Evolutionary conservation across 2,329 filamentous ascomycete genomes (phyloP).

Genomic region (Neodidymelliopsis sp.): DNA sequence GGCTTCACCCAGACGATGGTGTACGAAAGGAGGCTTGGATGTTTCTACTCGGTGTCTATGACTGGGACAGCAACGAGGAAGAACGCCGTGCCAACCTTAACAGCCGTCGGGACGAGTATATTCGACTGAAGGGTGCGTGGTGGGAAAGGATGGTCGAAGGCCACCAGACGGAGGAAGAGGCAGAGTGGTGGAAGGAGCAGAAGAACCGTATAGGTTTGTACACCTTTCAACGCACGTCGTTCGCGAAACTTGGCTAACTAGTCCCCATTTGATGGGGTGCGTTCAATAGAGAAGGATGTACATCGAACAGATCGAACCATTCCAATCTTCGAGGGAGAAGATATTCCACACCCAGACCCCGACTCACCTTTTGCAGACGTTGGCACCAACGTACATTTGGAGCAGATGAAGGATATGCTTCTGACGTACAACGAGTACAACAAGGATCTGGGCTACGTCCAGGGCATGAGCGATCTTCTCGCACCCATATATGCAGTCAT

Average conservation of each 20-base stretch:
- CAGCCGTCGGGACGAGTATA: slow-evolving; percentile 89
- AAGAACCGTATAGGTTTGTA: slow-evolving; percentile 86
- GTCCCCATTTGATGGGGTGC: slow-evolving; percentile 62
- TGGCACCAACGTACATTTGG: slow-evolving; percentile 95
- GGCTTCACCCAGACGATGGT: slow-evolving; percentile 85
- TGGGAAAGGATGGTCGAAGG: slow-evolving; percentile 93
- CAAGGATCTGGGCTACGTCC: slow-evolving; percentile 92
- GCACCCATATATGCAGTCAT: slow-evolving; percentile 96
- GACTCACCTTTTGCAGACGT: slow-evolving; percentile 91
- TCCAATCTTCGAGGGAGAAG: slow-evolving; percentile 94
- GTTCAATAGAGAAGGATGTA: slow-evolving; percentile 88
- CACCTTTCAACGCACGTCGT: slow-evolving; percentile 1
- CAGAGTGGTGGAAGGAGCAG: slow-evolving; percentile 97
- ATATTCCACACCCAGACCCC: slow-evolving; percentile 94
- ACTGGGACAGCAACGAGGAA: slow-evolving; percentile 89
- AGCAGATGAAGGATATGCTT: slow-evolving; percentile 99
- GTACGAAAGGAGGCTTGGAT: slow-evolving; percentile 97
- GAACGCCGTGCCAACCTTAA: slow-evolving; percentile 85
- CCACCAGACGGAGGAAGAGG: slow-evolving; percentile 78
- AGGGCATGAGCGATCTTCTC: slow-evolving; percentile 97
- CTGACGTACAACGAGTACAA: slow-evolving; percentile 99
- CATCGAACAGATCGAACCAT: slow-evolving; percentile 95
- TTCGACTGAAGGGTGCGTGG: slow-evolving; percentile 92
- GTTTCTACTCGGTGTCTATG: slow-evolving; percentile 88
- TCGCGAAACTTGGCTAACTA: slow-evolving; percentile 50